Percentiles rank a stretch among this genome's conserved stretches.
Evolutionary conservation across 192 early-diverging fungal species (phyloP).

Genomic region (Umbelopsis sp.): DNA sequence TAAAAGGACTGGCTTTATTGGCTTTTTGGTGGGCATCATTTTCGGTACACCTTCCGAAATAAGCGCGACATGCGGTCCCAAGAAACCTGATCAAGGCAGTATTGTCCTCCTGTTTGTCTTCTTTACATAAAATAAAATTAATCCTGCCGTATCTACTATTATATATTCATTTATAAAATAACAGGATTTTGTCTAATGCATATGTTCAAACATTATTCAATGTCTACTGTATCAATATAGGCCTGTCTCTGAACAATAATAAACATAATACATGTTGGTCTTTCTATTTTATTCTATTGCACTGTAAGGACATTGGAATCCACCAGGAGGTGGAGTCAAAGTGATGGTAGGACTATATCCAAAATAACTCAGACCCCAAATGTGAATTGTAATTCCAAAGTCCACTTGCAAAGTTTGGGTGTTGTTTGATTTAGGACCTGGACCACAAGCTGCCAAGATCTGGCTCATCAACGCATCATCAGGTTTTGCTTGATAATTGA

Average conservation of each 20-base stretch:
- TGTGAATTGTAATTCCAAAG: conserved; percentile 35
- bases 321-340: conserved; percentile 31
- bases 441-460: background rate
- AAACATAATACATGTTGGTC: too few species aligned
- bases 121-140: background rate
- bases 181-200: too few species aligned
- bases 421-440: conserved; percentile 1
- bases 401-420: conserved; percentile 25
- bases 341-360: conserved; percentile 38
- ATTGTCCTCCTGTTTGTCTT: background rate
- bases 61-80: background rate
- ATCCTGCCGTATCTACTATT: too few species aligned
- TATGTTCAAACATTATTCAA: background rate
- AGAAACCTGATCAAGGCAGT: background rate
- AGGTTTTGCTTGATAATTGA: background rate
- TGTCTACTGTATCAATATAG: background rate
- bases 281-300: background rate
- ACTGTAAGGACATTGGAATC: conserved; percentile 32
- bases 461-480: background rate
- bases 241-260: too few species aligned
- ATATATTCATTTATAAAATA: too few species aligned
- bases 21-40: background rate
- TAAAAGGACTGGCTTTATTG: background rate
- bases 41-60: background rate
- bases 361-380: conserved; percentile 33